Evolutionary conservation across 352 stramenopile species (phyloP).

Genomic region (Globisporangium splendens): DNA sequence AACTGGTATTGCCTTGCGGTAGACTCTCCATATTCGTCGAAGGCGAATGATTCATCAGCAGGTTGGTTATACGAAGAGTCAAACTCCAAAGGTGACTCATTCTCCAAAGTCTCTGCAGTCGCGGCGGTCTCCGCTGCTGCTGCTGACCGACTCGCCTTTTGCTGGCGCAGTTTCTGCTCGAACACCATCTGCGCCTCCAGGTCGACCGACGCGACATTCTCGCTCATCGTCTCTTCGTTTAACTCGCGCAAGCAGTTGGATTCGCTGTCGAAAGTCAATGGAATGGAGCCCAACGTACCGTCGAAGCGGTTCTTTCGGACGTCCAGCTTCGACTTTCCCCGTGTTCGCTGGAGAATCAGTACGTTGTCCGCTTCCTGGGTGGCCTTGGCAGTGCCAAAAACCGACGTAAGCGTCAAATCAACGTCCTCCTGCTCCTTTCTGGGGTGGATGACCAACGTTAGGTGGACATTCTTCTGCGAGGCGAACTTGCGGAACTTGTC

Average conservation of each 20-base stretch:
- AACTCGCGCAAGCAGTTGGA: constrained; percentile 67
- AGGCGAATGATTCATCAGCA: constrained; percentile 10
- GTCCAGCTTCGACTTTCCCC: constrained; percentile 92
- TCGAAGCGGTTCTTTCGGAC: constrained; percentile 97
- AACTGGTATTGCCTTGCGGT: constrained; percentile 9
- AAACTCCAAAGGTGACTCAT: background rate
- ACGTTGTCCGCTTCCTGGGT: constrained; percentile 99
- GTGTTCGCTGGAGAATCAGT: constrained; percentile 95
- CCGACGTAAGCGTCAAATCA: constrained; percentile 91
- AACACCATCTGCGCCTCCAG: constrained; percentile 77
- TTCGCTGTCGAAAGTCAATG: constrained; percentile 78
- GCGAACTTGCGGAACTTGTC: constrained; percentile 97
- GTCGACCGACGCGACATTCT: constrained; percentile 64
- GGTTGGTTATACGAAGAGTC: constrained; percentile 20
- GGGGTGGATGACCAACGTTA: constrained; percentile 98
- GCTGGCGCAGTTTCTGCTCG: constrained; percentile 50
- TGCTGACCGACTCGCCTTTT: constrained; percentile 24
- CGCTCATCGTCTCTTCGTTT: constrained; percentile 59
- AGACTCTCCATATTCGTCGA: constrained; percentile 8
- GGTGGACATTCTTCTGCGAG: constrained; percentile 96
- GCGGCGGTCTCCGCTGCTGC: background rate
- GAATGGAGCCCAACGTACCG: constrained; percentile 86
- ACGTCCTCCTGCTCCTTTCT: constrained; percentile 96
- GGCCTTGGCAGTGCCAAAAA: constrained; percentile 98
- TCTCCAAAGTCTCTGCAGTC: background rate